Percentiles rank a stretch among this genome's conserved stretches.
Evolutionary conservation across 768 basidiomycete genomes (phyloP).

Genomic region (Leccinum broughii): DNA sequence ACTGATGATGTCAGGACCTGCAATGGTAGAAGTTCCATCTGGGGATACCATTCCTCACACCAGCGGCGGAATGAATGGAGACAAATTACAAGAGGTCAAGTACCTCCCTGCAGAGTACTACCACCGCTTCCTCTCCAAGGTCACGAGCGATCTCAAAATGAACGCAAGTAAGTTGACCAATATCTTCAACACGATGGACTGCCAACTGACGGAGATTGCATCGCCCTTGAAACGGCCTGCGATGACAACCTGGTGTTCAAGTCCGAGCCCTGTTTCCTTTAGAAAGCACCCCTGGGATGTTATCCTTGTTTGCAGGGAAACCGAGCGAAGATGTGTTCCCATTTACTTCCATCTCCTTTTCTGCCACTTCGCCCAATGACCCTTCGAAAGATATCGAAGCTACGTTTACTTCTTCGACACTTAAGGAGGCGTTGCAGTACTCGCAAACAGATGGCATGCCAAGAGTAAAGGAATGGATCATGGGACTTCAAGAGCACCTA

Average conservation of each 20-base stretch:
- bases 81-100: neutral
- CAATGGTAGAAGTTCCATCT: neutral
- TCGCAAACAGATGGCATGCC: slow-evolving; percentile 65
- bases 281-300: neutral
- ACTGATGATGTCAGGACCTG: neutral
- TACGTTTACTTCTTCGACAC: slow-evolving; percentile 48
- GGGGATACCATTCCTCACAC: neutral
- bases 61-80: slow-evolving; percentile 1
- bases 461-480: slow-evolving; percentile 60
- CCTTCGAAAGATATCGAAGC: slow-evolving; percentile 45
- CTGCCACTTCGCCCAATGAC: neutral
- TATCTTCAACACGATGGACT: neutral
- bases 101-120: slow-evolving; percentile 54
- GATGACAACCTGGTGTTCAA: neutral
- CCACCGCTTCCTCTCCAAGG: slow-evolving; percentile 51
- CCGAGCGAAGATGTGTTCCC: slow-evolving; percentile 17
- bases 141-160: slow-evolving; percentile 55
- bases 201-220: neutral
- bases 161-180: slow-evolving; percentile 48
- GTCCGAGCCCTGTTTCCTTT: neutral
- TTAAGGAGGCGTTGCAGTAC: slow-evolving; percentile 59
- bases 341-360: neutral
- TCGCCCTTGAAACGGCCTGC: neutral
- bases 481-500: slow-evolving; percentile 59
- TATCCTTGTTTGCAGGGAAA: neutral